A percentile compares a stretch with the other conserved stretches of the same genome.
These are phyloP conservation scores for Pseudogymnoascus sp. DNA, from an alignment of 2,329 filamentous ascomycete genomes.

Conservation along the genomic window DNA sequence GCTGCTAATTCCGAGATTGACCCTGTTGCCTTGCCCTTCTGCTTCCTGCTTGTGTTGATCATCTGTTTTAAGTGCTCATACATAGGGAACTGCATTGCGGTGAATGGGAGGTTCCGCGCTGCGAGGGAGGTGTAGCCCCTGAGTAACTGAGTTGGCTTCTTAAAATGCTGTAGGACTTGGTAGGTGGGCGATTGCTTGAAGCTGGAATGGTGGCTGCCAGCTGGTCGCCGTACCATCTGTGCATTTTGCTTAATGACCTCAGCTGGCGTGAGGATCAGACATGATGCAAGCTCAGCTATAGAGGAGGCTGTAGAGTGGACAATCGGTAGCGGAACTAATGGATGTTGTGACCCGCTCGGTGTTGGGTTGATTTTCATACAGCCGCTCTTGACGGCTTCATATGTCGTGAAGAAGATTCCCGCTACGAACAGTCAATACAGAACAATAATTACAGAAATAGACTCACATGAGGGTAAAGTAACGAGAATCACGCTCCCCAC, in stretches of 20 bases:
- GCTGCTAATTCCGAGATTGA: conserved; percentile 55
- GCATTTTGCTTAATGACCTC: conserved; percentile 93
- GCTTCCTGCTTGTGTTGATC: conserved; percentile 39
- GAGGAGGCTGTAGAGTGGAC: conserved; percentile 68
- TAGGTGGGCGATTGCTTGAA: conserved; percentile 42
- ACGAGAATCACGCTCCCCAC: conserved; percentile 77
- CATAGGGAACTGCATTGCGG: conserved; percentile 78
- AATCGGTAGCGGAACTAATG: conserved; percentile 59
- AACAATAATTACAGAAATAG: neutral
- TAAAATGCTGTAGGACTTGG: conserved; percentile 48
- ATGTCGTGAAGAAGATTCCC: conserved; percentile 83
- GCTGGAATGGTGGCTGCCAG: conserved; percentile 31
- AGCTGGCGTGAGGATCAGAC: conserved; percentile 76
- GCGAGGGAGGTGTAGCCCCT: conserved; percentile 73
- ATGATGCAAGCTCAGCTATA: conserved; percentile 73
- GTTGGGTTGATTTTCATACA: conserved; percentile 45
- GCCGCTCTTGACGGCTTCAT: conserved; percentile 64
- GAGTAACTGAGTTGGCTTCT: conserved; percentile 47
- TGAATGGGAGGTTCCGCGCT: conserved; percentile 77
- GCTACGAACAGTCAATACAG: conserved; percentile 38
- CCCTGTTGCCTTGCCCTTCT: conserved; percentile 19
- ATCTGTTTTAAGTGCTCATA: conserved; percentile 61
- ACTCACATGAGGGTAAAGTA: conserved; percentile 73
- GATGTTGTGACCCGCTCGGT: conserved; percentile 42
- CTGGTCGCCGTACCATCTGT: conserved; percentile 57